phyloP scores from a whole-genome alignment of 225 moss, liverwort and hornwort species.

The Ulota crispa region DNA sequence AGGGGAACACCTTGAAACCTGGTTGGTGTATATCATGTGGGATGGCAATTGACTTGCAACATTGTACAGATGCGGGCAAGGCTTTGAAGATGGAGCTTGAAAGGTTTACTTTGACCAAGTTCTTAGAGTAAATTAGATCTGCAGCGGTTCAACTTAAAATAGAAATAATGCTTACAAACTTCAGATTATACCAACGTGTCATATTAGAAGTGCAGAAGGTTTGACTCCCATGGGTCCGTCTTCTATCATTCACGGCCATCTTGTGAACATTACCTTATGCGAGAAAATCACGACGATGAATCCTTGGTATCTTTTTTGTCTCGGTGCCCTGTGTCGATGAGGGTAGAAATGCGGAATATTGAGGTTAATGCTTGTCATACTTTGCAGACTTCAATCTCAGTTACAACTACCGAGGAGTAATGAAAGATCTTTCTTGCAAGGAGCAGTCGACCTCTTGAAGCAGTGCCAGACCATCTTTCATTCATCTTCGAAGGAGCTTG shows the following conservation, averaged over 20 bases:
- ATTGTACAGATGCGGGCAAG: conserved; percentile 23
- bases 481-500: conserved; percentile 54
- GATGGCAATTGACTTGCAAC: conserved; percentile 24
- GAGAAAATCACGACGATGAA: background rate
- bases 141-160: background rate
- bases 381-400: conserved; percentile 40
- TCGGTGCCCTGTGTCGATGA: background rate
- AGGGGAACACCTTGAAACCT: conserved; percentile 22
- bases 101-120: conserved; percentile 34
- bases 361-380: conserved; percentile 10
- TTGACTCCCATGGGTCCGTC: background rate
- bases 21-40: conserved; percentile 43
- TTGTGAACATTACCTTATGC: background rate
- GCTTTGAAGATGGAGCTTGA: conserved; percentile 33
- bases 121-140: conserved; percentile 8
- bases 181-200: background rate
- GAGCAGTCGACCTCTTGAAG: conserved; percentile 41
- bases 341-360: background rate
- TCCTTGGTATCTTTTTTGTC: background rate
- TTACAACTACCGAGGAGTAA: conserved; percentile 25
- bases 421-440: conserved; percentile 22
- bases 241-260: background rate
- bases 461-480: conserved; percentile 40
- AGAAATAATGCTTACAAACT: background rate
- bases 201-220: background rate